Evolutionary conservation across 2,329 filamentous ascomycete genomes (phyloP), one percentile per base, ranked within the genome.

Genomic region (Grosmannia huntii): DNA sequence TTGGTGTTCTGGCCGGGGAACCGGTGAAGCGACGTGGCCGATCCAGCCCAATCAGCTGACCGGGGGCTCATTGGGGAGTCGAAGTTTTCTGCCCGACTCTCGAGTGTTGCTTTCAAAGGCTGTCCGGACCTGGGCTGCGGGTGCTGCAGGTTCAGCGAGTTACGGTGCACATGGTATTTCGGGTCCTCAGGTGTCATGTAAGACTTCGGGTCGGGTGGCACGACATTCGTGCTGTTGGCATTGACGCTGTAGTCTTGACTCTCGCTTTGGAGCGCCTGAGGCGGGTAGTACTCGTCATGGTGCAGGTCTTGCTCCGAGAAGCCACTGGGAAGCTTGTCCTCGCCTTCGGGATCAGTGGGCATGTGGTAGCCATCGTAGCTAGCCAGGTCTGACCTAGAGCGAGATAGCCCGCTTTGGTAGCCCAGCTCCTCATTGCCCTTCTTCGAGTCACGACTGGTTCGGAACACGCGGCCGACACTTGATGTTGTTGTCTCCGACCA

Each of bases 401-500:
- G 84, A 36, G 90, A 96, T n/a, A 75, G 75, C 3, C 60, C 60
- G 33, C 61, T 62, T 60, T 65, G 63, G 58, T 61, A 68, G 16
- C 64, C 61, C 36, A 62, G 60, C 71, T 41, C 70, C 78, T 72
- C 83, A 70, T 71, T 84, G 72, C 75, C 85, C 70, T 76, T 84
- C 72, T 75, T 84, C 73, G 76, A 76, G 50, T 80, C 77, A 65
- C 79, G 82, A 67, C 83, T 89, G 65, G 81, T 83, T 48, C 86
- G 83, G 69, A 91, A 87, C 48, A 86, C 87, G 64, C 87, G 86
- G 51, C 89, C 85, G 50, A 90, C 84, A 61, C 90, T 95, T 0
- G 90, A 96, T 4, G 91, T 82, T 0, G 94, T 99, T 2, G 92
- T 97, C 73, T 95, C 94, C 0, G 92, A 97, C 94, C 94, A 99